Evolutionary conservation across 805 yeast genomes (phyloP).

Genomic region (Zygosaccharomyces bisporus): DNA sequence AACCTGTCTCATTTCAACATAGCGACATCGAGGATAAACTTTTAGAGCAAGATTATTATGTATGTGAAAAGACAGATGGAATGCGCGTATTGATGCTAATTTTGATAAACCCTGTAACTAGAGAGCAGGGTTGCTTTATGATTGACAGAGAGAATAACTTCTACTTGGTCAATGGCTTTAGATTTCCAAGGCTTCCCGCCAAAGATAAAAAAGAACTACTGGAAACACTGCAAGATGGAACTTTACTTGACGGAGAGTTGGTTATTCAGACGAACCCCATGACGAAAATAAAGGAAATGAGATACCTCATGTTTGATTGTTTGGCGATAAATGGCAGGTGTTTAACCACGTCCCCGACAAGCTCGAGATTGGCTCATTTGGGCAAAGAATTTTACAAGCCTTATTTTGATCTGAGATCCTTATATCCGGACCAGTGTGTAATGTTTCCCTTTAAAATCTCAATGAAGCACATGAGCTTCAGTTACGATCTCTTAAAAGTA

Average conservation of each 20-base stretch:
- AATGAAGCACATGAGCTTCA: slow-evolving; percentile 82
- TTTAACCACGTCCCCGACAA: slow-evolving; percentile 65
- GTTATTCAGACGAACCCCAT: slow-evolving; percentile 62
- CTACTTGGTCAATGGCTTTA: slow-evolving; percentile 74
- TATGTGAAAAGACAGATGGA: slow-evolving; percentile 96
- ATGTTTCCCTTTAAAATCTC: slow-evolving; percentile 81
- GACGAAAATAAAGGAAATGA: slow-evolving; percentile 57
- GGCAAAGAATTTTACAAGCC: slow-evolving; percentile 80
- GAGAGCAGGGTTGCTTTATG: slow-evolving; percentile 84
- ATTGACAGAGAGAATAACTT: slow-evolving; percentile 88
- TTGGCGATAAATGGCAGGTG: slow-evolving; percentile 74
- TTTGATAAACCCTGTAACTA: slow-evolving; percentile 57
- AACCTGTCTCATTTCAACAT: slow-evolving; percentile 87
- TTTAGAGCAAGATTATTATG: slow-evolving; percentile 73
- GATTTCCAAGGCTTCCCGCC: slow-evolving; percentile 60
- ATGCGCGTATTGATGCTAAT: slow-evolving; percentile 74
- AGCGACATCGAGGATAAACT: slow-evolving; percentile 63
- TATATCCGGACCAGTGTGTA: slow-evolving; percentile 68
- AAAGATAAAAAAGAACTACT: slow-evolving; percentile 33
- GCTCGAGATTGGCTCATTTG: slow-evolving; percentile 82
- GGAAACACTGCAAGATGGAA: slow-evolving; percentile 71
- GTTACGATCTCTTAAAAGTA: slow-evolving; percentile 74
- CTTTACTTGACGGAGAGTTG: slow-evolving; percentile 90
- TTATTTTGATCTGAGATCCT: slow-evolving; percentile 61
- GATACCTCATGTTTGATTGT: slow-evolving; percentile 89